Evolutionary conservation across 2,329 filamentous ascomycete genomes (phyloP).

Genomic region (Trichoderma breve): DNA sequence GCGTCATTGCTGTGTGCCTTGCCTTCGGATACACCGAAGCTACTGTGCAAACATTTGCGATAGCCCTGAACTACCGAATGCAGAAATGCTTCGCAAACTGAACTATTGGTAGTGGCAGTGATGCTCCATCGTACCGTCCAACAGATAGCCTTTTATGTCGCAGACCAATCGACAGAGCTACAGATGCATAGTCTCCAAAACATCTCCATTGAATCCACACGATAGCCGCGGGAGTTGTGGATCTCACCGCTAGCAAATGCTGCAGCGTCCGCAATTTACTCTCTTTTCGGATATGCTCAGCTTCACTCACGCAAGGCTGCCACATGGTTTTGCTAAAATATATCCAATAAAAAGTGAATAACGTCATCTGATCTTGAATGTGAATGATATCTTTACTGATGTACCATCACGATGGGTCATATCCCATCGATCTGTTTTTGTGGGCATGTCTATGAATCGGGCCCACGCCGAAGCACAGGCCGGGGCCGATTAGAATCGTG

Average conservation of each 20-base stretch:
- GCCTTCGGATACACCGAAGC: background rate
- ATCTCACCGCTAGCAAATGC: background rate
- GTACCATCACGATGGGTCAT: background rate
- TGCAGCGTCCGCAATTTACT: background rate
- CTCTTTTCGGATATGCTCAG: background rate
- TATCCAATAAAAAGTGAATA: background rate
- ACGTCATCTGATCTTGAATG: background rate
- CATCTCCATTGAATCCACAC: background rate
- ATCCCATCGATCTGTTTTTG: background rate
- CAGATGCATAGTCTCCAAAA: background rate
- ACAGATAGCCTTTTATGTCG: background rate
- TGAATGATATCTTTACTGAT: background rate
- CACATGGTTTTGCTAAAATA: background rate
- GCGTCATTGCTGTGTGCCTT: background rate
- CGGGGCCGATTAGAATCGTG: background rate
- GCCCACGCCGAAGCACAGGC: background rate
- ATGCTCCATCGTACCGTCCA: background rate
- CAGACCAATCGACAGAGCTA: background rate
- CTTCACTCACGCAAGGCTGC: background rate
- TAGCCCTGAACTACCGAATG: background rate
- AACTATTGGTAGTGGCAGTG: background rate
- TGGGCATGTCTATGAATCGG: background rate
- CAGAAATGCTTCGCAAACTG: background rate
- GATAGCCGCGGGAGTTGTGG: background rate
- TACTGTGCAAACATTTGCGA: background rate